A percentile compares a stretch with the other conserved stretches of the same genome.
Conservation (phyloP, 2,329 filamentous ascomycete genomes). For the Nigrograna mackinnonii region DNA sequence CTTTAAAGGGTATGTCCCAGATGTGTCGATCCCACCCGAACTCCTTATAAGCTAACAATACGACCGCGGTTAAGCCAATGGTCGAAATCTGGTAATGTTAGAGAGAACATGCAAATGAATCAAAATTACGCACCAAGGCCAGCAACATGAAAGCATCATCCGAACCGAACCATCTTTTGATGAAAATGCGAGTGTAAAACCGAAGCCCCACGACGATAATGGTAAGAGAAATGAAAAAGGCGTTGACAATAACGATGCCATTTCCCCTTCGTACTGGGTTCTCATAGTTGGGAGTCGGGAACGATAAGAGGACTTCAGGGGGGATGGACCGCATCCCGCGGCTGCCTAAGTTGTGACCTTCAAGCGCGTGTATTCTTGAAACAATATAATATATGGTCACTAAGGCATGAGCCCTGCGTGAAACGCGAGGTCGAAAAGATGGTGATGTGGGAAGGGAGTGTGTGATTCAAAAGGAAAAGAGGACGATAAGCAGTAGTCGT, state of each 20-base stretch:
- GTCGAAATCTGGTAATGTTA: constrained; percentile 35
- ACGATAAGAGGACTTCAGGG: constrained; percentile 36
- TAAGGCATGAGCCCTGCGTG: too few species aligned
- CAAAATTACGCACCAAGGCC: constrained; percentile 35
- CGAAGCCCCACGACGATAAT: constrained; percentile 39
- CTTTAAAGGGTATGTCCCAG: constrained; percentile 42
- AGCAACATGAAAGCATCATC: constrained; percentile 48
- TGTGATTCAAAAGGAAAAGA: too few species aligned
- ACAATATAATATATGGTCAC: too few species aligned
- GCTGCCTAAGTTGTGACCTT: too few species aligned
- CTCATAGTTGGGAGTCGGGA: constrained; percentile 45
- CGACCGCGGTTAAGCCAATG: constrained; percentile 39
- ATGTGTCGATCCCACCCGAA: constrained; percentile 50
- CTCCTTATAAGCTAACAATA: constrained; percentile 45
- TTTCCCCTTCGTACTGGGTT: constrained; percentile 36
- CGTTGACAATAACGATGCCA: constrained; percentile 44
- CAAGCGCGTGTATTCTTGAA: too few species aligned
- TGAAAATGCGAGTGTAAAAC: constrained; percentile 43
- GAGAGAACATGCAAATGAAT: not conserved
- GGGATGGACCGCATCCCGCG: constrained; percentile 35
- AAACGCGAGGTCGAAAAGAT: too few species aligned
- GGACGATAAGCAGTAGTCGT: too few species aligned
- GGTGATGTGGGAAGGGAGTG: too few species aligned
- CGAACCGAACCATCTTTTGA: constrained; percentile 47
- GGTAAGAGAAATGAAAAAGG: constrained; percentile 42